Evolutionary conservation across 2,329 filamentous ascomycete genomes (phyloP), one percentile per base, ranked within the genome.

Genomic region (Aspergillus bombycis): DNA sequence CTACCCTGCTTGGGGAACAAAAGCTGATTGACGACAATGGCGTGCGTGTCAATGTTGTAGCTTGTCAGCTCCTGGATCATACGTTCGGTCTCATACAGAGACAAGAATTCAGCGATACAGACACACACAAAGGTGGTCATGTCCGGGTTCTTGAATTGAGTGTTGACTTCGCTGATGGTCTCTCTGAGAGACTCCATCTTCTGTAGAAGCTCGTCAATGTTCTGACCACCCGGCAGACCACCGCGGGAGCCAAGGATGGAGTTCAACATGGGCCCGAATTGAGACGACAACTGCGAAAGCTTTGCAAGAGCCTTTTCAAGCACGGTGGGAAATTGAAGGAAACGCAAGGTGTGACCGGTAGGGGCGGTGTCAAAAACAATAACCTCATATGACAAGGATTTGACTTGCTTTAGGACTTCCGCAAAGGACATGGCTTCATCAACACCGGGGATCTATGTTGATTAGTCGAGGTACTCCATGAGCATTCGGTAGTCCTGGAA

Each of bases 391-490:
- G 93, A 96, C 77, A 98, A 91, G 46, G 93, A 96, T 83, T 98
- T 98, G 83, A 99, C 95, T 81, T 99, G 95, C 82, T 99, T 99
- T 74, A 99, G 87, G 68, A 99, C 95, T 83, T 99, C 95, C 78
- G 95, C 95, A 77, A 99, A 99, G 62, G 94, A 97, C 95, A 99
- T 99, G 79, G 95, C 95, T 81, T 99, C 95, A 78, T 99, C 95
- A 67, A 99, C 96, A 81, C 95, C 95, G 21, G 95, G 95, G 67
- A 99, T 99, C 92, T 96, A 71, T 14, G n/a, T n/a, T 41, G 19
- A 59, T 70, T 50, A 67, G 56, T 38, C 41, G 4, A 34, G 8
- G 16, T 34, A 54, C 26, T 19, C 12, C 26, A n/a, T 45, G n/a
- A 7, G 12, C 23, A 46, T 4, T 32, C 21, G 30, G 36, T 38